Evolutionary conservation across 179 eudicot genomes (phyloP), one percentile per base, ranked within the genome.

Genomic region (Nepenthes alata): DNA sequence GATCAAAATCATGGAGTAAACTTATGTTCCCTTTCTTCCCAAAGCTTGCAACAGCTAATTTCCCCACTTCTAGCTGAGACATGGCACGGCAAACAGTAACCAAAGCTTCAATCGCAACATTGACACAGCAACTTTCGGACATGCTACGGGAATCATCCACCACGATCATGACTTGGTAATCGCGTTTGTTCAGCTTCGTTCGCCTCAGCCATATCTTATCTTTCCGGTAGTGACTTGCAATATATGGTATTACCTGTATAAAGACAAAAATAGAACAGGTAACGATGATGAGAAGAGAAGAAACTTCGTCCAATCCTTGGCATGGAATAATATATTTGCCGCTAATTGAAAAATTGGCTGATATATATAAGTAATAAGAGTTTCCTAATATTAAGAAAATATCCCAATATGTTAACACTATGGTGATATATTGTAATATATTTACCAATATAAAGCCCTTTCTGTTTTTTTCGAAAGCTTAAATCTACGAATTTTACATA

Each of bases 151-250:
- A 94, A 73, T 94, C 99, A 71, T 94, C 99, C 57, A 94, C 86
- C 2, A 81, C 99, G 57, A 94, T 84, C 63, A 94, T 85, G 11
- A 94, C 95, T 81, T 91, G 97, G 74, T 94, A 94, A 73, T 91
- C 89, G 58, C 99, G 89, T 66, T 94, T 91, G 70, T 85, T 85
- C 12, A 97, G 97, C 55, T 83, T 77, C 5, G 99, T 94, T 60
- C 97, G 78, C 76, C 99, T 84, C 70, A 94, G 76, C 97, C 99
- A 94, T 79, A 94, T 94, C 70, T 86, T 91, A 72, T 91, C 99
- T 77, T 91, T 94, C 61, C 97, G 79, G 57, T 83, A 94, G 59
- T 84, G 91, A 70, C 97, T 94, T 36, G 97, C 97, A 69, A 94
- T 79, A 74, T 87, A 94, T 4, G 89, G 84, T 65, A 87, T 87